Conservation (phyloP, 1,284 basidiomycete species). For the Apiotrichum gracile region DNA sequence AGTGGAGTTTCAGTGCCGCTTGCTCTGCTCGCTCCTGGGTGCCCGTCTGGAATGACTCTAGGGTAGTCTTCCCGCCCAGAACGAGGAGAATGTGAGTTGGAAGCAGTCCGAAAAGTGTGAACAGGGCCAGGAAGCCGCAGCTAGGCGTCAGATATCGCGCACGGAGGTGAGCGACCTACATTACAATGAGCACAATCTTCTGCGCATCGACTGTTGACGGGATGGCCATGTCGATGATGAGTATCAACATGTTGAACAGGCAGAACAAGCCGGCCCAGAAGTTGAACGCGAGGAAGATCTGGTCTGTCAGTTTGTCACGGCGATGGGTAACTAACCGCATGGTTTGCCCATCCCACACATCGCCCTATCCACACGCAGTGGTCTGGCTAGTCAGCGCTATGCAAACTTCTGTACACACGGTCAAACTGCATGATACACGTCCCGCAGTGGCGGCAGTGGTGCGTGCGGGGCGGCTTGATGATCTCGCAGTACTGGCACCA, state of each 20-base stretch:
- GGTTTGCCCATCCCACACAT: constrained; percentile 46
- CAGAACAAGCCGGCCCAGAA: constrained; percentile 40
- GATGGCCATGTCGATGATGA: constrained; percentile 22
- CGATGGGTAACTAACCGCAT: constrained; percentile 29
- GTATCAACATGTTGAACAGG: constrained; percentile 29
- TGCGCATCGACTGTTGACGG: constrained; percentile 32
- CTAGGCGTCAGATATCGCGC: constrained; percentile 18
- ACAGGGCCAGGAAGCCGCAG: constrained; percentile 36
- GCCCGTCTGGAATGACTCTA: constrained; percentile 37
- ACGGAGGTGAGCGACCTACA: constrained; percentile 26
- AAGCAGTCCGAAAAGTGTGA: constrained; percentile 34
- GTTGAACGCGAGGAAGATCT: constrained; percentile 45
- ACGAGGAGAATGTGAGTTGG: constrained; percentile 37
- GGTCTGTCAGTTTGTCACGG: neutral
- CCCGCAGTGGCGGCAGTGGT: constrained; percentile 47
- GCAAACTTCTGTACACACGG: constrained; percentile 12
- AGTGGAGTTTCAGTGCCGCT: constrained; percentile 20
- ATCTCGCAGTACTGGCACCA: constrained; percentile 44
- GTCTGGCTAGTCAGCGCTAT: constrained; percentile 16
- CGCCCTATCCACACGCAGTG: constrained; percentile 45
- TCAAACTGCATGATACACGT: constrained; percentile 43
- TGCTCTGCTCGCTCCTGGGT: constrained; percentile 37
- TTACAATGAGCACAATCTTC: constrained; percentile 32
- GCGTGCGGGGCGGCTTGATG: constrained; percentile 43
- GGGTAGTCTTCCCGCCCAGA: constrained; percentile 31